These are phyloP conservation scores for Stemphylium vesicarium DNA, from an alignment of 2,329 filamentous ascomycete species.

Conservation along the genomic window DNA sequence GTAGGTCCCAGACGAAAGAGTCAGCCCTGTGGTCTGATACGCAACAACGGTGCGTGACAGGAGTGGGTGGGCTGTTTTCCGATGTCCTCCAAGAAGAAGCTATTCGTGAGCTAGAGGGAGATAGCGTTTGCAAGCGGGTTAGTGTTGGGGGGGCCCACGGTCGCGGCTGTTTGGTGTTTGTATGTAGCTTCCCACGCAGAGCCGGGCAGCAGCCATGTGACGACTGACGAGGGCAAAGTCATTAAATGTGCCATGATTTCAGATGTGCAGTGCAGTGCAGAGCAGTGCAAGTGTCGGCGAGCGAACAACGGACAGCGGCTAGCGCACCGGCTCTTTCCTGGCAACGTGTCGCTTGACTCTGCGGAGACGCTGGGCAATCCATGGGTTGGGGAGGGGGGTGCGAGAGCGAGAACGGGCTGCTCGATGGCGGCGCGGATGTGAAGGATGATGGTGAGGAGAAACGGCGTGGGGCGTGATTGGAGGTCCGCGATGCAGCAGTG, in stretches of 20 bases:
- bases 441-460: conserved; percentile 10
- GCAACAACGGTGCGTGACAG: conserved; percentile 26
- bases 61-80: conserved; percentile 37
- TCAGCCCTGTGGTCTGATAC: conserved; percentile 34
- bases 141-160: conserved; percentile 22
- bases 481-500: conserved; percentile 10
- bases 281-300: too few species aligned
- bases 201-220: conserved; percentile 10
- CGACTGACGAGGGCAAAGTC: conserved; percentile 9
- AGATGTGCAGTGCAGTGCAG: too few species aligned
- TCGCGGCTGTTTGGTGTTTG: not conserved
- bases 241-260: too few species aligned
- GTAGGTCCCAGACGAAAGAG: conserved; percentile 2
- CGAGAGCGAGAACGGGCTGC: not conserved
- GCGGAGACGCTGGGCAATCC: conserved; percentile 11
- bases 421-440: conserved; percentile 4
- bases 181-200: not conserved
- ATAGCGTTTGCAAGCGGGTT: conserved; percentile 33
- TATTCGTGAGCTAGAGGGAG: conserved; percentile 13
- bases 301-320: not conserved
- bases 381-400: not conserved
- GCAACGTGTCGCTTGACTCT: conserved; percentile 18
- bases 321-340: conserved; percentile 30
- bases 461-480: conserved; percentile 19
- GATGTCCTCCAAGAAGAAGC: not conserved